Base-by-base conservation (phyloP, 371 early-diverging fungal genomes). In the Apophysomyces variabilis region DNA sequence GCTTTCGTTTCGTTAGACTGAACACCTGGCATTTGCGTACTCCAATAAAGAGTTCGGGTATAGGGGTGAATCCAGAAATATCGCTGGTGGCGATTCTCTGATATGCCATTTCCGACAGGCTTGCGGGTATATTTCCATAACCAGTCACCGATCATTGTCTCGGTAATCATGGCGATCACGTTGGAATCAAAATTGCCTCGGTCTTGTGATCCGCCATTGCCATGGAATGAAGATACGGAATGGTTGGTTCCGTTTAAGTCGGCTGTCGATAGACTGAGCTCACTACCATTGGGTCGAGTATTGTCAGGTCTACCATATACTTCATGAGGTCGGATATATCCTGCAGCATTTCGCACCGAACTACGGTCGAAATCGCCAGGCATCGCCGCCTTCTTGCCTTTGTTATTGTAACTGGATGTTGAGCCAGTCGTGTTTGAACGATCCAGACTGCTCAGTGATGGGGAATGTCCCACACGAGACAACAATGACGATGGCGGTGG, bases 31-130 rank as follows among this genome's bases (percentile, higher is more conserved):
- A 85, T 87, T 62, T 78, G 78, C 43, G 73, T 77, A 70, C 88
- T 85, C 93, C 93, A 92, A 68, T 90, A 87, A 39, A 92, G 68
- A 32, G 89, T 88, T 60, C 89, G 88, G 43, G 91, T 88, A 57
- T 92, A 92, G 21, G 93, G 93, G 65, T 92, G 90, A 26, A 92
- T 84, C 93, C 93, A 92, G 45, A 92, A 88, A 78, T 84, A 92
- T n/a, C 92, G 84, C 58, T 79, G 65, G 61, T 92, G 90, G 12
- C 86, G 75, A 56, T 85, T 84, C 70, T 90, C 90, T n/a, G 84
- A 84, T 7, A 78, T 71, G 38, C 82, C 82, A n/a, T 69, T 69
- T 5, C 82, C 82, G 59, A 80, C 80, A n/a, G 83, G 71, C 38
- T 85, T 79, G 7, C 88, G 82, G 35, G 89, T 90, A 66, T 87